phyloP scores from a whole-genome alignment of 2,329 filamentous ascomycete species.

The Plenodomus biglobosus region DNA sequence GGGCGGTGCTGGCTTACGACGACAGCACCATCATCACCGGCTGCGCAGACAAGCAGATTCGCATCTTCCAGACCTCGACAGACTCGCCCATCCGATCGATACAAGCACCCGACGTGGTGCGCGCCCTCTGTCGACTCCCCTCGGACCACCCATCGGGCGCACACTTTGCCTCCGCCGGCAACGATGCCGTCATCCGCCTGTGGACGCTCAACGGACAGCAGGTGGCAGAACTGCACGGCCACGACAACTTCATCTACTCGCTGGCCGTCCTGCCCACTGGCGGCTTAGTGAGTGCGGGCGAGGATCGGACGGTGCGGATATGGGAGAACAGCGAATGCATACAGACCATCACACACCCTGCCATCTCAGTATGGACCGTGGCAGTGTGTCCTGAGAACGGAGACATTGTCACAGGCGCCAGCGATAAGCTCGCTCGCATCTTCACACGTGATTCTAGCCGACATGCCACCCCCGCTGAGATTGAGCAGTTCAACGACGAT shows the following conservation, averaged over 20 bases:
- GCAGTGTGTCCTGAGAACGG: slow-evolving; percentile 79
- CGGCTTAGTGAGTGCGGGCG: slow-evolving; percentile 86
- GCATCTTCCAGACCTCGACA: slow-evolving; percentile 69
- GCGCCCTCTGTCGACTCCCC: slow-evolving; percentile 84
- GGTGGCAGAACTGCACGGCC: slow-evolving; percentile 77
- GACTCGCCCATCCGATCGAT: slow-evolving; percentile 66
- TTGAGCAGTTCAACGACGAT: slow-evolving; percentile 76
- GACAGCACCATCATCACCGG: slow-evolving; percentile 73
- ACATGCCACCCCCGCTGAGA: slow-evolving; percentile 66
- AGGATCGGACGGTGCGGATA: slow-evolving; percentile 89
- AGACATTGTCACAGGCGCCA: slow-evolving; percentile 91
- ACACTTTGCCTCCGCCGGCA: slow-evolving; percentile 92
- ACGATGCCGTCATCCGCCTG: slow-evolving; percentile 83
- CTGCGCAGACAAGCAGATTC: slow-evolving; percentile 86
- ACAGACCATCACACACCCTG: slow-evolving; percentile 95
- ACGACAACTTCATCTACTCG: slow-evolving; percentile 94
- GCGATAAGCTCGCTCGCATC: slow-evolving; percentile 80
- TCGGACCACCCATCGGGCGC: slow-evolving; percentile 75
- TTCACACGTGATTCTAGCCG: slow-evolving; percentile 75
- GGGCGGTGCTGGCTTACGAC: slow-evolving; percentile 86
- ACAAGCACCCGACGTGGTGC: slow-evolving; percentile 75
- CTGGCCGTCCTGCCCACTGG: slow-evolving; percentile 76
- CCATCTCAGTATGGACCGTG: slow-evolving; percentile 94
- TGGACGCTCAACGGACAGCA: slow-evolving; percentile 81
- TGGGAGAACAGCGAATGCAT: slow-evolving; percentile 83